phyloP scores from a whole-genome alignment of 345 rosid species.

The Melaleuca alternifolia region DNA sequence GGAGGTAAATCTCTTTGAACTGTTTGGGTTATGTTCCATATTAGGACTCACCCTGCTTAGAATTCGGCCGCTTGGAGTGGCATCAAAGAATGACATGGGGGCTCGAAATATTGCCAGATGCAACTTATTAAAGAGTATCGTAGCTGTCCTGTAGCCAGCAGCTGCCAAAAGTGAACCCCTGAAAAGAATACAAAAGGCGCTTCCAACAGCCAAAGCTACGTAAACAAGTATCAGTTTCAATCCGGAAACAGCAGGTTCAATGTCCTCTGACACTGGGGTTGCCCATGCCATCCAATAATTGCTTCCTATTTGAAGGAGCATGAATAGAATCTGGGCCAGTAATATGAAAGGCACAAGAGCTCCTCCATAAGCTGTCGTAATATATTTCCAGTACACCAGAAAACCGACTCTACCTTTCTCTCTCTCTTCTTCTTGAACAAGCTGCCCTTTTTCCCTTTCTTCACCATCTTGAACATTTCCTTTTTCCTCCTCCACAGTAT shows the following conservation, averaged over 20 bases:
- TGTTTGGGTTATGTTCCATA: neutral
- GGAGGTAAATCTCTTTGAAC: neutral
- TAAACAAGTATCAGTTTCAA: conserved; percentile 38
- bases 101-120: conserved; percentile 58
- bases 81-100: conserved; percentile 77
- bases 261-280: conserved; percentile 43
- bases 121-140: conserved; percentile 52
- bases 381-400: conserved; percentile 55
- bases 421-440: conserved; percentile 84
- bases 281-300: conserved; percentile 85
- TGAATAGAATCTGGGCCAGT: conserved; percentile 42
- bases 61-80: conserved; percentile 64
- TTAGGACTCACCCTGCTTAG: conserved; percentile 33
- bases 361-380: conserved; percentile 57
- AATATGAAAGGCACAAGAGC: conserved; percentile 54
- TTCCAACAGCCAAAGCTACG: conserved; percentile 36
- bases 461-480: conserved; percentile 15
- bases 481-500: conserved; percentile 4
- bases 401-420: conserved; percentile 78
- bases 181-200: conserved; percentile 44
- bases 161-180: conserved; percentile 31
- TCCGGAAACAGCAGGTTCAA: conserved; percentile 28
- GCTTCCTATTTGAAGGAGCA: conserved; percentile 53
- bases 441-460: conserved; percentile 46
- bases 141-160: conserved; percentile 54